Evolutionary conservation across 306 rosid species (phyloP).

Genomic region (Quercus dentata): DNA sequence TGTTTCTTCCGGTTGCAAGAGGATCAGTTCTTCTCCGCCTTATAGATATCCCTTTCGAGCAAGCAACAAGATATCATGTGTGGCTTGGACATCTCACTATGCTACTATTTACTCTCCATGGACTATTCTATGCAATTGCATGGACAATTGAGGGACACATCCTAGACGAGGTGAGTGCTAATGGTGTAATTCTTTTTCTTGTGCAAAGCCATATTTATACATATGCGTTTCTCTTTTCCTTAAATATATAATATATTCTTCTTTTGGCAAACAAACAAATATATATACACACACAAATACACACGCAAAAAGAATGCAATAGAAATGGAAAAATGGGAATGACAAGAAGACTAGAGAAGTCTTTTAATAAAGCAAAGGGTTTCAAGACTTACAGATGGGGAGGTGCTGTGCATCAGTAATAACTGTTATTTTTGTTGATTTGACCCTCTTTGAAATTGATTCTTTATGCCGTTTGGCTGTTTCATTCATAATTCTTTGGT

Average conservation of each 20-base stretch:
- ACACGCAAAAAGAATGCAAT: neutral
- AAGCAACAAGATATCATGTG: conserved; percentile 83
- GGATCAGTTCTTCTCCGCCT: conserved; percentile 90
- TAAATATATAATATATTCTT: neutral
- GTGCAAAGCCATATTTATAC: neutral
- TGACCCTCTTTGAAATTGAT: neutral
- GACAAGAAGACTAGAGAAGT: no score
- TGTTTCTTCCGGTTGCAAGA: conserved; percentile 83
- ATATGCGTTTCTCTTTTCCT: neutral
- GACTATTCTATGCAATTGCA: conserved; percentile 47
- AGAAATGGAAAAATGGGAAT: neutral
- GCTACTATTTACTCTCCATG: conserved; percentile 81
- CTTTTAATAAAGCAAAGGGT: no score
- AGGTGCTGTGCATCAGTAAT: no score
- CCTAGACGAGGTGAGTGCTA: conserved; percentile 46
- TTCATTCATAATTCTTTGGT: neutral
- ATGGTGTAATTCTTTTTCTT: conserved; percentile 17
- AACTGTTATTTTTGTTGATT: neutral
- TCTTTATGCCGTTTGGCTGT: neutral
- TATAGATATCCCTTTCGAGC: conserved; percentile 84
- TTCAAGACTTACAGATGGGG: no score
- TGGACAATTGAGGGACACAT: conserved; percentile 71
- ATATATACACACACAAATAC: neutral
- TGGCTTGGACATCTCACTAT: conserved; percentile 99
- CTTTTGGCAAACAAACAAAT: neutral